Evolutionary conservation across 176 grass and related monocot genomes (phyloP), one percentile per base, ranked within the genome.

Genomic region (Cymbopogon citratus): DNA sequence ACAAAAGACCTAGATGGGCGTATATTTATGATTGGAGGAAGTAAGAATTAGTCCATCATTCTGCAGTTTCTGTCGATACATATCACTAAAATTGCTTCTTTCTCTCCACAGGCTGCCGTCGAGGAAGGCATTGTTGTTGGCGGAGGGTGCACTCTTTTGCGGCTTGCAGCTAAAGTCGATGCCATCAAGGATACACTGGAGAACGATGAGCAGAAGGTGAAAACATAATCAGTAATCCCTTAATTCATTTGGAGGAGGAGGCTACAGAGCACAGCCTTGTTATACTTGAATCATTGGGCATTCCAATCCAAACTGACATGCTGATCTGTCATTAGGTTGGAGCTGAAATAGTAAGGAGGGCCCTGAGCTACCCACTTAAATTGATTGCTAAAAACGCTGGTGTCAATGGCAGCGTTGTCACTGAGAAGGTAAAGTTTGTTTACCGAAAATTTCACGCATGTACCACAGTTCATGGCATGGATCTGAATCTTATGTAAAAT

Each of bases 101-200:
- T 36, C 7, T 70, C 60, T 80, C 45, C 21, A 73, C 83, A 99
- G 96, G 97, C 97, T 76, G 97, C 97, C 0, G 97, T 99, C 6
- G 97, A 99, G 89, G 97, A 99, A 89, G 97, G 97, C 80, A 99
- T 96, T 70, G 97, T 99, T 73, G 97, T 99, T 78, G 97, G 97
- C 71, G 97, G 97, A 77, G 97, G 97, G 5, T 99, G 97, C 83
- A 90, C 93, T 44, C 93, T 99, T 49, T 85, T 99, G 87, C 91
- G 97, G 60, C 89, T 99, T 49, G 89, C 93, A 7, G 85, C 91
- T 74, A 93, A 83, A 85, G 97, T 99, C 9, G 97, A 99, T 76
- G 92, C 89, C 65, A 99, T 99, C 52, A 99, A 96, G 85, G 97
- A 92, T 18, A 90, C 83, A 44, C 85, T 99, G 5, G 97, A 95